phyloP scores from a whole-genome alignment of 106 monocot genomes.

The Phalaenopsis equestris region DNA sequence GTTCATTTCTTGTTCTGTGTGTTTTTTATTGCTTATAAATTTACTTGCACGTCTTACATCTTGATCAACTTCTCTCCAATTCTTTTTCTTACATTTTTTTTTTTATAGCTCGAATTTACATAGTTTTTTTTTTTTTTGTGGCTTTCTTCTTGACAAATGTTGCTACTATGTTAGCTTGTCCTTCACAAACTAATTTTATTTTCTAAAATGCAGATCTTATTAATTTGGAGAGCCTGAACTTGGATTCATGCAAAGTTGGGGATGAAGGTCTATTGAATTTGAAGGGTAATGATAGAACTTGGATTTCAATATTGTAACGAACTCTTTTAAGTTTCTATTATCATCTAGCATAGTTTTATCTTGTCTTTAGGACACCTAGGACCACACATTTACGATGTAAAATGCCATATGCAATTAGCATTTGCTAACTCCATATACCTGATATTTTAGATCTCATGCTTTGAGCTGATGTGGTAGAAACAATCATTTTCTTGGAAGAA shows the following conservation, averaged over 20 bases:
- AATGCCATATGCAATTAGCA: background rate
- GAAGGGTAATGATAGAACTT: constrained; percentile 44
- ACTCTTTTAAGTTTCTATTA: constrained; percentile 5
- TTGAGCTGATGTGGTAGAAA: background rate
- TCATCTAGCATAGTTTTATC: background rate
- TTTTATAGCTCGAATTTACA: background rate
- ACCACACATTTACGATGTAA: background rate
- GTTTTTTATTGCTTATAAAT: too few species aligned
- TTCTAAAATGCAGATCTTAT: constrained; percentile 45
- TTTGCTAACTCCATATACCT: background rate
- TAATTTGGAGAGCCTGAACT: constrained; percentile 83
- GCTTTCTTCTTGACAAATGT: background rate
- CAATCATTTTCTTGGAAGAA: background rate
- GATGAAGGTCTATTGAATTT: constrained; percentile 83
- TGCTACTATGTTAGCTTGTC: background rate
- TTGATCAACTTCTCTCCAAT: too few species aligned
- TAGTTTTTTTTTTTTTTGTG: background rate
- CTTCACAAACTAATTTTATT: background rate
- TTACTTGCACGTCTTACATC: too few species aligned
- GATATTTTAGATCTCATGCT: background rate
- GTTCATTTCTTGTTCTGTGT: too few species aligned
- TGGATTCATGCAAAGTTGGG: constrained; percentile 84
- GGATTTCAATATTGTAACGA: background rate
- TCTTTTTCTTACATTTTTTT: background rate
- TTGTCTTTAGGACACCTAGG: background rate